These are phyloP conservation scores for Auriscalpium orientale DNA, from an alignment of 768 basidiomycete genomes.

Conservation along the genomic window DNA sequence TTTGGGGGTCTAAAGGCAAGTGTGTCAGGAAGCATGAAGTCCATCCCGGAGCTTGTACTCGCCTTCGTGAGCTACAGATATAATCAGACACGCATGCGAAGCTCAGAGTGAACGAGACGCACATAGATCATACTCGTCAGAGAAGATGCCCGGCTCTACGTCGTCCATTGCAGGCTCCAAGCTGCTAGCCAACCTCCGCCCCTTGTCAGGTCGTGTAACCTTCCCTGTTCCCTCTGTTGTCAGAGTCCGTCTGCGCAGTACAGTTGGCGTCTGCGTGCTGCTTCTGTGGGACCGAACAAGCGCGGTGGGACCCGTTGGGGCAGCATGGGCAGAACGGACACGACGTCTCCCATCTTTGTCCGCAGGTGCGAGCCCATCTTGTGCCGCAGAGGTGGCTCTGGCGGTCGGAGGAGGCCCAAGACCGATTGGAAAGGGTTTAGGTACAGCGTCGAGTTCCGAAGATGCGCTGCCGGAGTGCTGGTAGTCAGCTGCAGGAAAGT, in stretches of 20 bases:
- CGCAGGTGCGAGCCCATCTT: conserved; percentile 1
- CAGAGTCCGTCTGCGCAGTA: conserved; percentile 12
- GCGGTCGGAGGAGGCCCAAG: conserved; percentile 20
- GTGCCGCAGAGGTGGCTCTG: conserved; percentile 7
- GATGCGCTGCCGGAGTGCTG: not conserved
- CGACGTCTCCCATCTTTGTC: conserved; percentile 21
- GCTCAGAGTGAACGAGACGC: conserved; percentile 20
- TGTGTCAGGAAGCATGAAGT: conserved; percentile 6
- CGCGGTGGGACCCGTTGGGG: not conserved
- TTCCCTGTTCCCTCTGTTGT: conserved; percentile 6
- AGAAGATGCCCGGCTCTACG: conserved; percentile 32
- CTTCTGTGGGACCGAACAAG: conserved; percentile 4
- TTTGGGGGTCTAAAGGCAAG: conserved; percentile 53
- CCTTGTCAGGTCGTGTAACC: conserved; percentile 8
- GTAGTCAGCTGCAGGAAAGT: conserved; percentile 22
- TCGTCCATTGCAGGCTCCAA: conserved; percentile 12
- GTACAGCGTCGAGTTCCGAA: conserved; percentile 4
- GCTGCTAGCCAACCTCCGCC: not conserved
- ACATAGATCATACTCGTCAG: conserved; percentile 77
- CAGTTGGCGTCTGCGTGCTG: not conserved
- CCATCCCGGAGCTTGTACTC: conserved; percentile 21
- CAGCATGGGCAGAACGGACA: conserved; percentile 23
- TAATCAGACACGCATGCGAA: not conserved
- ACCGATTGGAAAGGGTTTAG: conserved; percentile 16
- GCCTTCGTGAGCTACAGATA: conserved; percentile 64